phyloP scores from a whole-genome alignment of 2,329 filamentous ascomycete genomes.

The Sphaerulina musiva region DNA sequence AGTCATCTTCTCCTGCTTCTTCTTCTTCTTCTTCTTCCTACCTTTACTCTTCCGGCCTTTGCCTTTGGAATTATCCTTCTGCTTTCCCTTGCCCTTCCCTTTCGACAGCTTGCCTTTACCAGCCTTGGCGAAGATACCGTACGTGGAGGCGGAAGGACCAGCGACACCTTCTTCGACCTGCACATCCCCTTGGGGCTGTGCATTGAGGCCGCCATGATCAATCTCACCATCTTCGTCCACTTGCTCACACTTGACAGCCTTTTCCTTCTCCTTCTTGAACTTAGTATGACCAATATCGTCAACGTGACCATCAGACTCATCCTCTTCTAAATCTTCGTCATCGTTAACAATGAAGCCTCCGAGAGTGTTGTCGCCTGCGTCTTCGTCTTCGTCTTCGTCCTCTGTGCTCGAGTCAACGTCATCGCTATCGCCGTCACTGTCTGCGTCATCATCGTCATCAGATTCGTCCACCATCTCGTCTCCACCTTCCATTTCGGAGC shows the following conservation, averaged over 20 bases:
- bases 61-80: slow-evolving; percentile 7
- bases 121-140: slow-evolving; percentile 14
- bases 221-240: slow-evolving; percentile 1
- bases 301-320: slow-evolving; percentile 14
- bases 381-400: slow-evolving; percentile 34
- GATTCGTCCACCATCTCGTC: slow-evolving; percentile 33
- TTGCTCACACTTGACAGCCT: slow-evolving; percentile 1
- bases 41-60: slow-evolving; percentile 11
- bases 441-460: slow-evolving; percentile 35
- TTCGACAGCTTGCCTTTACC: slow-evolving; percentile 12
- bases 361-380: slow-evolving; percentile 32
- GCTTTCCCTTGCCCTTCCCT: neutral
- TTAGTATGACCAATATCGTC: slow-evolving; percentile 12
- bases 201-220: slow-evolving; percentile 7
- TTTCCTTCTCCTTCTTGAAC: slow-evolving; percentile 12
- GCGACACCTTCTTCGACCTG: slow-evolving; percentile 8
- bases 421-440: slow-evolving; percentile 38
- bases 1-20: slow-evolving; percentile 30
- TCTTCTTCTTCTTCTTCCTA: slow-evolving; percentile 20
- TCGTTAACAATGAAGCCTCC: slow-evolving; percentile 51
- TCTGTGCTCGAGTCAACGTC: slow-evolving; percentile 34
- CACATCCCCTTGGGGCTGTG: neutral
- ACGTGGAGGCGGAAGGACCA: slow-evolving; percentile 4
- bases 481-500: slow-evolving; percentile 20
- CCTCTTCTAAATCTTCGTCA: slow-evolving; percentile 36